Conservation (phyloP, 352 stramenopile genomes). For the Stramenopiles sp. region DNA sequence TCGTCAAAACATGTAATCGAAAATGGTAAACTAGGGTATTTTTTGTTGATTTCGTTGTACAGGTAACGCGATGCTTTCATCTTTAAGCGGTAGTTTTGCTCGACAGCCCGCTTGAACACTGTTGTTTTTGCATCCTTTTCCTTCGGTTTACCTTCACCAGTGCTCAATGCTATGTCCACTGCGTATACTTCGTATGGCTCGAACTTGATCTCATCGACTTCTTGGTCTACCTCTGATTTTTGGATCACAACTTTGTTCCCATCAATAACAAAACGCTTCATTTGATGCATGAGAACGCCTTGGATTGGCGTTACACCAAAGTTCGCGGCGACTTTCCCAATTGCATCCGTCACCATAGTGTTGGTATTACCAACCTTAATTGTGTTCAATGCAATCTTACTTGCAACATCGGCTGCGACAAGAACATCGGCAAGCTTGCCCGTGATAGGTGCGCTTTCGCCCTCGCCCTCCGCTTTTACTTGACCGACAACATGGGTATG, state of each 20-base stretch:
- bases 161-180: conserved; percentile 95
- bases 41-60: conserved; percentile 90
- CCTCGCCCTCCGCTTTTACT: conserved; percentile 36
- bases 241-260: conserved; percentile 86
- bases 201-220: conserved; percentile 63
- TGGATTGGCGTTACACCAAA: conserved; percentile 92
- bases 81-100: conserved; percentile 87
- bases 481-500: conserved; percentile 85
- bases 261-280: conserved; percentile 95
- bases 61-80: conserved; percentile 82
- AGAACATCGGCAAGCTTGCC: conserved; percentile 76
- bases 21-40: conserved; percentile 96
- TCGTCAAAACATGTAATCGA: conserved; percentile 84
- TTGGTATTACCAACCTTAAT: conserved; percentile 95
- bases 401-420: conserved; percentile 84
- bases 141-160: conserved; percentile 83
- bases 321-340: conserved; percentile 73
- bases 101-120: conserved; percentile 96
- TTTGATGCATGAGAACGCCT: conserved; percentile 96
- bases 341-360: conserved; percentile 56
- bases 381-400: conserved; percentile 80
- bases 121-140: conserved; percentile 73
- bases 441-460: conserved; percentile 36
- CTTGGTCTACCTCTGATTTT: conserved; percentile 64
- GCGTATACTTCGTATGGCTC: conserved; percentile 94